These are phyloP conservation scores for Fusarium ramigenum DNA, from an alignment of 2,329 filamentous ascomycete species.

Conservation along the genomic window DNA sequence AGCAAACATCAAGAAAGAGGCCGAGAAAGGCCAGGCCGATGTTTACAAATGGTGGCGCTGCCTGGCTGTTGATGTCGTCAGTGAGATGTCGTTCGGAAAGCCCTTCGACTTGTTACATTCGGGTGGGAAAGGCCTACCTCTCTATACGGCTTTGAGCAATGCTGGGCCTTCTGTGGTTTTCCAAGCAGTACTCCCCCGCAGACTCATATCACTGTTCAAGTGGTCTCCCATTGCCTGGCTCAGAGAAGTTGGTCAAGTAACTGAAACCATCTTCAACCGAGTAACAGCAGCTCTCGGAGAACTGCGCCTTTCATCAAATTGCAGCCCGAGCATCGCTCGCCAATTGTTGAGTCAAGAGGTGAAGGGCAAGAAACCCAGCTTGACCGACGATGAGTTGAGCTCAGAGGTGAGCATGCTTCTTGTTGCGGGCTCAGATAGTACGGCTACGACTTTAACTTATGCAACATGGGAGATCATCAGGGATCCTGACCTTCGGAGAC, in stretches of 20 bases:
- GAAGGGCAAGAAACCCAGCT: not conserved
- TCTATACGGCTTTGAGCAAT: not conserved
- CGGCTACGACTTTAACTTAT: conserved; percentile 2
- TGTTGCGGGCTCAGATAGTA: conserved; percentile 13
- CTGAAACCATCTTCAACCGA: not conserved
- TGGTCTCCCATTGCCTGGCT: conserved; percentile 6
- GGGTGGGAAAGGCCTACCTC: not conserved
- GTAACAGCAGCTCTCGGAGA: not conserved
- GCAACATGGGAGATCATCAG: conserved; percentile 3
- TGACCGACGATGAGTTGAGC: conserved; percentile 3
- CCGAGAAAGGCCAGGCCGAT: not conserved
- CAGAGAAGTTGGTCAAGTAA: not conserved
- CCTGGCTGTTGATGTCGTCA: conserved; percentile 4
- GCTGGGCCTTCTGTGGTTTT: not conserved
- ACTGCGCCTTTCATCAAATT: not conserved
- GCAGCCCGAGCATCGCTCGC: not conserved
- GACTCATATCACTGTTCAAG: not conserved
- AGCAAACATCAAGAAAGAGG: not conserved
- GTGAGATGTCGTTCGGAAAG: conserved; percentile 7
- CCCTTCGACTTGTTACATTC: not conserved
- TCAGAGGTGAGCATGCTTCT: conserved; percentile 4
- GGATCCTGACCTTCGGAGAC: not conserved
- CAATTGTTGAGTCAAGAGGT: not conserved
- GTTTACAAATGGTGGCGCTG: conserved; percentile 20
- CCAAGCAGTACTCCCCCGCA: not conserved